Evolutionary conservation across 306 rosid species (phyloP), one percentile per base, ranked within the genome.

Genomic region (Lupinus albus): DNA sequence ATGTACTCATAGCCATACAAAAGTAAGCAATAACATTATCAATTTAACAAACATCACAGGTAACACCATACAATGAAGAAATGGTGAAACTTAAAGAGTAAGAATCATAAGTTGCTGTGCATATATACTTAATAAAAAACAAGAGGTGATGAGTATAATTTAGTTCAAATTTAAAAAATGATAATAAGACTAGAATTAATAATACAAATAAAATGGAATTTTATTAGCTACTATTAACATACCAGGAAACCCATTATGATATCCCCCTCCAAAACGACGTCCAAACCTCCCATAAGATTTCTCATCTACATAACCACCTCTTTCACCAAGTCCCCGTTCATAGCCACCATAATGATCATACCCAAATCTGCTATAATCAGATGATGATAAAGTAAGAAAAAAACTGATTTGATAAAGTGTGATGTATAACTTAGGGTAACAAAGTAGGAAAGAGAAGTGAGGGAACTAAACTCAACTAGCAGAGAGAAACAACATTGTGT

Each of bases 281-380:
- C 63, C 83, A 76, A 80, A 88, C 67, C 97, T 87, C 38, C 99
- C 94, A 83, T 83, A 87, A 70, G 94, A 64, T 74, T 82, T 93
- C 48, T 90, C 99, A 59, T 93, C 96, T 30, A 49, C 79, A 78
- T 83, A 88, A 51, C 87, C 97, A 65, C 72, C 84, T 75, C 96
- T 81, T 65, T 84, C 92, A 45, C 95, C 86, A 80, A 83, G 73
- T 66, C 92, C 97, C 39, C 96, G 84, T 2, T 92, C 98, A 53
- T 86, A 79, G 55, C 96, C 97, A 15, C 93, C 84, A 71, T 70
- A 81, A 75, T 88, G 73, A 79, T 93, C 90, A 82, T 86, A 85
- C 17, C 96, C 97, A 78, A 81, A 84, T 71, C 99, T 90, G 69
- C 57, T 25, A 60, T 12, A 52, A 36, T 46, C 35, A 49, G 17